Percentiles rank a stretch among this genome's conserved stretches.
These are phyloP conservation scores for Calendula officinalis DNA, from an alignment of 129 eudicot species.

Conservation along the genomic window DNA sequence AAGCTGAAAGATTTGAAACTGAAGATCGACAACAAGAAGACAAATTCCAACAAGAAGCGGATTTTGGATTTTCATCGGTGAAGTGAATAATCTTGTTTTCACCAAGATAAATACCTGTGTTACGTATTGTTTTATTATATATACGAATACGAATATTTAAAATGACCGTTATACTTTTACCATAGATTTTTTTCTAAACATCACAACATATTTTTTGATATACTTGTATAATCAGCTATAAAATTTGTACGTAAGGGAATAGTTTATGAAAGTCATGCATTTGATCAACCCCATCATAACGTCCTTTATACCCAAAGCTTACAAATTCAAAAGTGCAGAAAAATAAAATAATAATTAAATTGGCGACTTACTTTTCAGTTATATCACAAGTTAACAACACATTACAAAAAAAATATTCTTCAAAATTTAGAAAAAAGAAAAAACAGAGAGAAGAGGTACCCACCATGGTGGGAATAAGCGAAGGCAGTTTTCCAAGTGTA, in stretches of 20 bases:
- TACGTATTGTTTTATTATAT: neutral
- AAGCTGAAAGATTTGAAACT: too few relatives aligned
- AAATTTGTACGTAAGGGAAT: too few relatives aligned
- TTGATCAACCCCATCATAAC: too few relatives aligned
- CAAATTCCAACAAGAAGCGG: too few relatives aligned
- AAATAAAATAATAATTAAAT: too few relatives aligned
- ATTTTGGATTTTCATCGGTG: neutral
- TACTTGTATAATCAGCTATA: too few relatives aligned
- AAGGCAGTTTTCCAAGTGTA: conserved; percentile 50
- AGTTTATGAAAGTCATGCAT: too few relatives aligned
- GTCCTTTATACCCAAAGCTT: too few relatives aligned
- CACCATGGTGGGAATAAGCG: conserved; percentile 49
- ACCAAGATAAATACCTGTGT: conserved; percentile 53
- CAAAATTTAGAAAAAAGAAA: neutral
- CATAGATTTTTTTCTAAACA: neutral
- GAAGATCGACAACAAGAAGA: too few relatives aligned
- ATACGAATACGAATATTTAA: neutral
- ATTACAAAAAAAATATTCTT: neutral
- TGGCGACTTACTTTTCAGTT: too few relatives aligned
- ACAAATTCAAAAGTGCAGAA: too few relatives aligned
- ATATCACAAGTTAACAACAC: neutral
- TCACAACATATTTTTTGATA: too few relatives aligned
- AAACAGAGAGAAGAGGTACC: neutral
- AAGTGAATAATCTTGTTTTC: conserved; percentile 60
- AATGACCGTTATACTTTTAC: neutral